These are phyloP conservation scores for Pilaira anomala DNA, from an alignment of 192 early-diverging fungal species.

Conservation along the genomic window DNA sequence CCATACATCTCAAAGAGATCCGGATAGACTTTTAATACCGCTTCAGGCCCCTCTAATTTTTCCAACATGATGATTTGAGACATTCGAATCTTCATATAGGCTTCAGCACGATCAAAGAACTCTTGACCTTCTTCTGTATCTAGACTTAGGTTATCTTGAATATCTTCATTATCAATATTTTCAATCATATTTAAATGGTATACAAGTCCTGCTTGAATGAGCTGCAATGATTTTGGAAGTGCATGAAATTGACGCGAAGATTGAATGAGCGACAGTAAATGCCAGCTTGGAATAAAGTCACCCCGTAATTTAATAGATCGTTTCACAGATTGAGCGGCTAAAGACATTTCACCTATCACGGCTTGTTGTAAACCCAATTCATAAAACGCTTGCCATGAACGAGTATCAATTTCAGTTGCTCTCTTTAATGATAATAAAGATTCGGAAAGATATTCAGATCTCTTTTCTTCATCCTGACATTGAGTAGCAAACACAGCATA, in stretches of 20 bases:
- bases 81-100: slow-evolving; percentile 8
- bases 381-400: slow-evolving; percentile 55
- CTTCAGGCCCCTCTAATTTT: slow-evolving; percentile 45
- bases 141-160: slow-evolving; percentile 37
- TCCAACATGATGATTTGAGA: slow-evolving; percentile 3
- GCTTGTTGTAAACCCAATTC: slow-evolving; percentile 65
- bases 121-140: slow-evolving; percentile 54
- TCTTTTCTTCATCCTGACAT: slow-evolving; percentile 11
- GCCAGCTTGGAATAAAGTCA: slow-evolving; percentile 64
- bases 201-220: slow-evolving; percentile 58
- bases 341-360: slow-evolving; percentile 54
- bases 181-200: slow-evolving; percentile 47
- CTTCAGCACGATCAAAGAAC: slow-evolving; percentile 46
- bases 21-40: background rate
- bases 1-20: slow-evolving; percentile 9
- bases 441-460: slow-evolving; percentile 9
- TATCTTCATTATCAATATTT: slow-evolving; percentile 46
- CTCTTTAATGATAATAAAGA: slow-evolving; percentile 32
- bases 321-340: slow-evolving; percentile 50
- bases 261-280: slow-evolving; percentile 60
- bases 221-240: slow-evolving; percentile 52
- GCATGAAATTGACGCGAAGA: slow-evolving; percentile 59
- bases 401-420: slow-evolving; percentile 48
- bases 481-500: slow-evolving; percentile 10
- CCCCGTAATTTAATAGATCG: slow-evolving; percentile 54